These are phyloP conservation scores for Thymus quinquecostatus DNA, from an alignment of 257 asterid species.

Conservation along the genomic window DNA sequence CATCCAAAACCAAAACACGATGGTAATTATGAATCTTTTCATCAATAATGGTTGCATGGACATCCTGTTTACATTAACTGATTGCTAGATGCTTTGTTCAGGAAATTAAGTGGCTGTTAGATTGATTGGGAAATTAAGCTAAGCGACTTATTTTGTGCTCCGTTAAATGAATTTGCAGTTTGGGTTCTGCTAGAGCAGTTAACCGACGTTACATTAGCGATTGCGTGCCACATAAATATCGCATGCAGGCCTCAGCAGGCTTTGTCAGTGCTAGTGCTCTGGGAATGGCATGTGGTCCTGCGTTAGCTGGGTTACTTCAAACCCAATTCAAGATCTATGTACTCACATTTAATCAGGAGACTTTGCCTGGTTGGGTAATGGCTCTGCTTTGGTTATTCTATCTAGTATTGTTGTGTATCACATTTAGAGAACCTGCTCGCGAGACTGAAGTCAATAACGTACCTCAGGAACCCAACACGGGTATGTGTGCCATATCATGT, in stretches of 20 bases:
- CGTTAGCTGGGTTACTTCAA: slow-evolving; percentile 87
- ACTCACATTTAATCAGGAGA: slow-evolving; percentile 74
- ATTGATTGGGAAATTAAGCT: slow-evolving; percentile 20
- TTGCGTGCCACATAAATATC: slow-evolving; percentile 87
- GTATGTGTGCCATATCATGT: slow-evolving; percentile 41
- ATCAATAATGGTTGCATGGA: not conserved
- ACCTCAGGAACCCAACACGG: slow-evolving; percentile 51
- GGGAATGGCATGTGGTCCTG: slow-evolving; percentile 99
- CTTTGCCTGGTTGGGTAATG: slow-evolving; percentile 98
- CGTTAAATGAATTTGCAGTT: slow-evolving; percentile 49
- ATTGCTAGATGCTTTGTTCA: not conserved
- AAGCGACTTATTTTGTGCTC: not conserved
- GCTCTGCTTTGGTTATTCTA: slow-evolving; percentile 78
- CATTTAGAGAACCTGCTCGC: slow-evolving; percentile 76
- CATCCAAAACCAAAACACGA: not conserved
- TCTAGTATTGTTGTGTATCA: slow-evolving; percentile 72
- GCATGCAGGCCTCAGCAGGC: slow-evolving; percentile 98
- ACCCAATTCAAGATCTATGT: slow-evolving; percentile 66
- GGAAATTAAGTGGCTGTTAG: slow-evolving; percentile 9
- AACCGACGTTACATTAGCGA: slow-evolving; percentile 94
- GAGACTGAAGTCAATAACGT: slow-evolving; percentile 45
- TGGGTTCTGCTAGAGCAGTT: slow-evolving; percentile 97
- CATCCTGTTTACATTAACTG: not conserved
- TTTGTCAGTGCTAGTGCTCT: slow-evolving; percentile 99
- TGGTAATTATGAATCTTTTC: not conserved